phyloP scores from a whole-genome alignment of 192 early-diverging fungal species.

The Coemansia sp. region DNA sequence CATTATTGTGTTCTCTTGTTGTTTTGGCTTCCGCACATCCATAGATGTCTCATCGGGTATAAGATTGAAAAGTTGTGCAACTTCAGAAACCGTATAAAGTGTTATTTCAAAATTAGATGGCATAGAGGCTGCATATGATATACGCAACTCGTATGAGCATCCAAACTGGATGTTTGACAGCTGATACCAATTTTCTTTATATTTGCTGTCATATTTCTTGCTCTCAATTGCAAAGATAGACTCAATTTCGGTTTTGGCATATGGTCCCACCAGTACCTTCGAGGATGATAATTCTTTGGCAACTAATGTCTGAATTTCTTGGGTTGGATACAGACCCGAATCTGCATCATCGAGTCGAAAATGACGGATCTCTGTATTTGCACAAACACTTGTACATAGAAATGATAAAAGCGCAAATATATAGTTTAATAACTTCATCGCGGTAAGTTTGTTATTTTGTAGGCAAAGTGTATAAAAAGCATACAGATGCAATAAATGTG shows the following conservation, averaged over 20 bases:
- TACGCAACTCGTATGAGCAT: constrained; percentile 38
- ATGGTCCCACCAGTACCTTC: constrained; percentile 12
- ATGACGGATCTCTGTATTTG: constrained; percentile 43
- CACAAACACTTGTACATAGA: constrained; percentile 1
- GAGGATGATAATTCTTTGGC: background rate
- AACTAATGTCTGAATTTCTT: background rate
- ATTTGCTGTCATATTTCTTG: constrained; percentile 1
- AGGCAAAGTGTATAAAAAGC: background rate
- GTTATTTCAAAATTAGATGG: constrained; percentile 28
- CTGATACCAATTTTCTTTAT: constrained; percentile 36
- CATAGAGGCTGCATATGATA: constrained; percentile 44
- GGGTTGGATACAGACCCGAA: background rate
- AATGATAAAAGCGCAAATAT: constrained; percentile 2
- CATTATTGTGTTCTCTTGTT: constrained; percentile 1
- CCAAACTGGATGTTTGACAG: constrained; percentile 13
- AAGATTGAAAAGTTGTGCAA: constrained; percentile 1
- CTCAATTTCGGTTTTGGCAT: constrained; percentile 12
- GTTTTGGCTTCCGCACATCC: background rate
- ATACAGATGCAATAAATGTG: background rate
- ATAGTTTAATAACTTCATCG: background rate
- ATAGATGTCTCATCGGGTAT: background rate
- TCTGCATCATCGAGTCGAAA: constrained; percentile 18
- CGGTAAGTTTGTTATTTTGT: background rate
- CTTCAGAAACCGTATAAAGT: constrained; percentile 13
- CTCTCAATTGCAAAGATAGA: constrained; percentile 20